Conservation (phyloP, 345 rosid species). For the Sapria himalayana region DNA sequence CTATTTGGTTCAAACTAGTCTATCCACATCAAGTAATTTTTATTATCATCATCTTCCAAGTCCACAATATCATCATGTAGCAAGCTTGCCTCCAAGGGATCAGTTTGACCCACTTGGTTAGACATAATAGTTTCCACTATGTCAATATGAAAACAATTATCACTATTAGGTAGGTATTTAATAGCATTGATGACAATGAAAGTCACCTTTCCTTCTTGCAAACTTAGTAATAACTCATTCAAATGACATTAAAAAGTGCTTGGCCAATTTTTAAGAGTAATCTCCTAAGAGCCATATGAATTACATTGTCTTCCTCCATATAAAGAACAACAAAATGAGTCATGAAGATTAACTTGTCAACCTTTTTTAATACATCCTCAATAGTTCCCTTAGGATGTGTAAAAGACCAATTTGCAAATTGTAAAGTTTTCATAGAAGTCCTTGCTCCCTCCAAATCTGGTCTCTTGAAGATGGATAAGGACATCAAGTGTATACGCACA, state of each 20-base stretch:
- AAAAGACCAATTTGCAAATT: neutral
- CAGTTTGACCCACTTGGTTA: neutral
- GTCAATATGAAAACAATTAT: neutral
- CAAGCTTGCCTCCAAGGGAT: neutral
- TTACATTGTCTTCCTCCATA: neutral
- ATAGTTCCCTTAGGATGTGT: neutral
- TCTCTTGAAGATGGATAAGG: neutral
- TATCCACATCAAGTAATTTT: neutral
- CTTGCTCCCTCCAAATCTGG: neutral
- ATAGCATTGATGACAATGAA: neutral
- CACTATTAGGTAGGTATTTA: neutral
- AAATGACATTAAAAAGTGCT: too few relatives aligned
- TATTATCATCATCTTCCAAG: neutral
- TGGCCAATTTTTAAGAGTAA: neutral
- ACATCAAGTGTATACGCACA: too few relatives aligned
- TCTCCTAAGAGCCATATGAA: neutral
- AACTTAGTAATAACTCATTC: neutral
- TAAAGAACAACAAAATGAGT: neutral
- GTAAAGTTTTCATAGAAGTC: neutral
- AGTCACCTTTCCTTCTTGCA: neutral
- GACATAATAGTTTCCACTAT: neutral
- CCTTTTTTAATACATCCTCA: neutral
- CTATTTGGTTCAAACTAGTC: neutral
- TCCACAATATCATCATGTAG: neutral
- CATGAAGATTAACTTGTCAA: neutral